Conservation (phyloP, 352 stramenopile species). For the Globisporangium barbulae region DNA sequence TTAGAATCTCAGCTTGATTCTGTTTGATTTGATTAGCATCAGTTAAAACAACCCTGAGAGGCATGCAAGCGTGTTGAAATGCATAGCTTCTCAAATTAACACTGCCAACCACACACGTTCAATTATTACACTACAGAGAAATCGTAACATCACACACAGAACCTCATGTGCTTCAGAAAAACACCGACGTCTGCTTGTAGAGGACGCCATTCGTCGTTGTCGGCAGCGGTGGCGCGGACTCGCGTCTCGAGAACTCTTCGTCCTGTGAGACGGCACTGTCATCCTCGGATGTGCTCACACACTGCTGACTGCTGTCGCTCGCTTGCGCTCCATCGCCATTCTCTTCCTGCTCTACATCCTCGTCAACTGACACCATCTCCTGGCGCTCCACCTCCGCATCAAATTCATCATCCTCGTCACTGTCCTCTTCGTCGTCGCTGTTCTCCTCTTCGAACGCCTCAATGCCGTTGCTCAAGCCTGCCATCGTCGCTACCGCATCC, state of each 20-base stretch:
- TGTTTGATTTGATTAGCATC: conserved; percentile 6
- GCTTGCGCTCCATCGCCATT: background rate
- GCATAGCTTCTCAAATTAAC: background rate
- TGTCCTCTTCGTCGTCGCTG: conserved; percentile 16
- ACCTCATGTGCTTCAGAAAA: conserved; percentile 10
- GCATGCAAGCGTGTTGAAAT: background rate
- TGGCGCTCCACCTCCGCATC: background rate
- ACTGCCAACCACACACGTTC: background rate
- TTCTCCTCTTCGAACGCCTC: conserved; percentile 22
- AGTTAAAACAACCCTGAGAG: background rate
- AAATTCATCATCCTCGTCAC: conserved; percentile 7
- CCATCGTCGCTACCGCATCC: background rate
- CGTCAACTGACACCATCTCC: background rate
- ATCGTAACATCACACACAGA: background rate
- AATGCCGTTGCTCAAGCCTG: conserved; percentile 10
- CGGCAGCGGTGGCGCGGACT: background rate
- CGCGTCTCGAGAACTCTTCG: background rate
- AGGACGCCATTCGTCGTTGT: background rate
- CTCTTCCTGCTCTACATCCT: background rate
- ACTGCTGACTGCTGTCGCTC: background rate
- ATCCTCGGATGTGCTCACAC: background rate
- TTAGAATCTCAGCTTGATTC: background rate
- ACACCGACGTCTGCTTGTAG: conserved; percentile 19
- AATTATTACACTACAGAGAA: background rate
- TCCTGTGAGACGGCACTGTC: background rate